Evolutionary conservation across 371 early-diverging fungal species (phyloP).

Genomic region (Mortierella polycephala): DNA sequence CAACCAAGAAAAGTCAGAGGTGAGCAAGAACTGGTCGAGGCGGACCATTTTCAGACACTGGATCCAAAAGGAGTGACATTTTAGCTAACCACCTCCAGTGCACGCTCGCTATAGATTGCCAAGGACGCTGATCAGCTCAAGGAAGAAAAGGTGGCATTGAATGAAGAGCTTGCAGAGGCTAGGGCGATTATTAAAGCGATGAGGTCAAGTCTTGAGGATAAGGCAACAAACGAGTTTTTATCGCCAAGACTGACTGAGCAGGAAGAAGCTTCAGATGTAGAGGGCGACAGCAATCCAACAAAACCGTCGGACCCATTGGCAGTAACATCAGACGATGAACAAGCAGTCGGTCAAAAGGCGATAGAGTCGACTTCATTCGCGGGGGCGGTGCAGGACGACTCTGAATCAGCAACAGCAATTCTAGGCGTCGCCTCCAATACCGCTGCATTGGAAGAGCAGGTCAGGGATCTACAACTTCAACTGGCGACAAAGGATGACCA

Average conservation of each 20-base stretch:
- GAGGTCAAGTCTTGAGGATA: constrained; percentile 36
- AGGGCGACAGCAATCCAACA: not conserved
- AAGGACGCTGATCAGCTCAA: constrained; percentile 34
- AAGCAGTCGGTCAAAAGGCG: not conserved
- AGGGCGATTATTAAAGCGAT: constrained; percentile 39
- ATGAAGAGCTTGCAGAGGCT: constrained; percentile 42
- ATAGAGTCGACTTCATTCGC: constrained; percentile 4
- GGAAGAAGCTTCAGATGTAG: constrained; percentile 1
- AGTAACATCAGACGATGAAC: not conserved
- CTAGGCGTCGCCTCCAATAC: not conserved
- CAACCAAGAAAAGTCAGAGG: constrained; percentile 46
- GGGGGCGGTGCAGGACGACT: not conserved
- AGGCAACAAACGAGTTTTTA: constrained; percentile 40
- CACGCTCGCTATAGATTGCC: constrained; percentile 14
- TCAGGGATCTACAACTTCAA: constrained; percentile 16
- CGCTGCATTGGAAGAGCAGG: constrained; percentile 1
- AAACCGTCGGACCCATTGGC: constrained; percentile 12
- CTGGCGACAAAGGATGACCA: constrained; percentile 17
- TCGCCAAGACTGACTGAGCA: constrained; percentile 20
- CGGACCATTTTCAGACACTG: not conserved
- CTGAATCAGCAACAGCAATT: not conserved
- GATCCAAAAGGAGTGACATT: not conserved
- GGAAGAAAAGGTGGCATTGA: constrained; percentile 36
- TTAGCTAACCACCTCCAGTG: not conserved
- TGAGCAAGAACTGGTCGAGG: not conserved